These are phyloP conservation scores for Physocladia obscura DNA, from an alignment of 192 early-diverging fungal species.

Conservation along the genomic window DNA sequence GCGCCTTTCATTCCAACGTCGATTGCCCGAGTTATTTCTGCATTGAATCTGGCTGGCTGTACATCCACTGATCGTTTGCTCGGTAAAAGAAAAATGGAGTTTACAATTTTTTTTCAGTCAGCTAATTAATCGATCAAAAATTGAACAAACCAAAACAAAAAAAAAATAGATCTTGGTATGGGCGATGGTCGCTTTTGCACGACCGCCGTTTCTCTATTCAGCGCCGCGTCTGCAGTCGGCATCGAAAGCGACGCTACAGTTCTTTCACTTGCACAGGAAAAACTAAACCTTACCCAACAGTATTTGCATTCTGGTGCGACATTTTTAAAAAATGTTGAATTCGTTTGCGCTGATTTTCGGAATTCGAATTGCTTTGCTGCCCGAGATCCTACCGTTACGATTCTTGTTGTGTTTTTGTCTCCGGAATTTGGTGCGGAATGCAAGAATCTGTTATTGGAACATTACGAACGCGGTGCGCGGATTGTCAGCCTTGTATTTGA, in stretches of 20 bases:
- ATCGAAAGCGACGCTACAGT: constrained; percentile 50
- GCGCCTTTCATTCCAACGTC: constrained; percentile 63
- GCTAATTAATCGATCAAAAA: no score
- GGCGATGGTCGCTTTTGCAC: constrained; percentile 61
- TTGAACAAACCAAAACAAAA: no score
- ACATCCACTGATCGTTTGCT: constrained; percentile 41
- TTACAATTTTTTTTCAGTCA: no score
- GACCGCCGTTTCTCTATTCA: constrained; percentile 47
- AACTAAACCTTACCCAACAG: no score
- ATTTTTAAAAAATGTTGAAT: no score
- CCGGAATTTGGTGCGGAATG: constrained; percentile 13
- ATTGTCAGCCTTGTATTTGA: constrained; percentile 8
- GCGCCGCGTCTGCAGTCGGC: constrained; percentile 43
- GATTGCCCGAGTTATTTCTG: constrained; percentile 45
- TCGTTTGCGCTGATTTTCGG: constrained; percentile 1
- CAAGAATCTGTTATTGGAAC: background rate
- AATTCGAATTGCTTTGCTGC: background rate
- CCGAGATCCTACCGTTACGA: constrained; percentile 23
- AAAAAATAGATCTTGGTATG: constrained; percentile 57
- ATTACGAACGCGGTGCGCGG: constrained; percentile 1
- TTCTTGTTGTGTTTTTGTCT: constrained; percentile 3
- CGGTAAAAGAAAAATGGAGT: no score
- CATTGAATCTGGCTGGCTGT: constrained; percentile 47
- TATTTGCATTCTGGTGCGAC: no score
- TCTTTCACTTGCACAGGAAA: background rate